phyloP scores from a whole-genome alignment of 495 filamentous ascomycete genomes.

The Wilcoxina mikolae region DNA sequence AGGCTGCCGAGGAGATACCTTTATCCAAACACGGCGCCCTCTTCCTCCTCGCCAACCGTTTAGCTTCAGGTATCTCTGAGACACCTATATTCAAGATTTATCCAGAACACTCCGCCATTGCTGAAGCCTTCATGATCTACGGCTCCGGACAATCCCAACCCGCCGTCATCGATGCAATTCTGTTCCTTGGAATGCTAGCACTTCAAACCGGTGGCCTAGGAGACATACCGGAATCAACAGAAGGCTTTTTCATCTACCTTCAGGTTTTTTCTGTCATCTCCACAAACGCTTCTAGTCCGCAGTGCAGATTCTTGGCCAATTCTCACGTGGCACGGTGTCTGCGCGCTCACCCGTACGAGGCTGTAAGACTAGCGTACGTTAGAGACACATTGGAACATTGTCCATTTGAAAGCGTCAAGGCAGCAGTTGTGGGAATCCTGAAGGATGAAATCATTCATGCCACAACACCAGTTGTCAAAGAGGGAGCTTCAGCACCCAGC shows the following conservation, averaged over 20 bases:
- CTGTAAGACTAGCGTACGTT: slow-evolving; percentile 59
- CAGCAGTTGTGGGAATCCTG: slow-evolving; percentile 70
- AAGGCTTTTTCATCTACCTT: slow-evolving; percentile 39
- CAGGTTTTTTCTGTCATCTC: slow-evolving; percentile 52
- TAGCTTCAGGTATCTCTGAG: slow-evolving; percentile 41
- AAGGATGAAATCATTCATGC: slow-evolving; percentile 53
- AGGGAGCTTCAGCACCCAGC: slow-evolving; percentile 9
- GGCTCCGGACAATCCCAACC: slow-evolving; percentile 30
- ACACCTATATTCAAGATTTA: slow-evolving; percentile 44
- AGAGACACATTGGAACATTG: slow-evolving; percentile 68
- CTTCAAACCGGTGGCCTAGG: slow-evolving; percentile 20
- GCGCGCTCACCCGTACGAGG: slow-evolving; percentile 58
- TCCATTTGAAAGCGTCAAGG: slow-evolving; percentile 61
- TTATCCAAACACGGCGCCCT: slow-evolving; percentile 58
- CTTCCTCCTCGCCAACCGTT: slow-evolving; percentile 41
- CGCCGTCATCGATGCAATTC: slow-evolving; percentile 23
- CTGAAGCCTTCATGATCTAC: slow-evolving; percentile 44
- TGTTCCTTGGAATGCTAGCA: slow-evolving; percentile 22
- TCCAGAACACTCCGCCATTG: slow-evolving; percentile 46
- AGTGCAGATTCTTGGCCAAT: slow-evolving; percentile 58
- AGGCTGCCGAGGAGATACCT: slow-evolving; percentile 45
- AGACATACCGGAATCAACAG: slow-evolving; percentile 32
- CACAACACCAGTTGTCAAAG: slow-evolving; percentile 21
- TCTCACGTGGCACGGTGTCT: slow-evolving; percentile 56
- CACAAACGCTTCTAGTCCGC: slow-evolving; percentile 50